Evolutionary conservation across 1,284 basidiomycete species (phyloP), one percentile per base, ranked within the genome.

Genomic region (Naganishia sp.): DNA sequence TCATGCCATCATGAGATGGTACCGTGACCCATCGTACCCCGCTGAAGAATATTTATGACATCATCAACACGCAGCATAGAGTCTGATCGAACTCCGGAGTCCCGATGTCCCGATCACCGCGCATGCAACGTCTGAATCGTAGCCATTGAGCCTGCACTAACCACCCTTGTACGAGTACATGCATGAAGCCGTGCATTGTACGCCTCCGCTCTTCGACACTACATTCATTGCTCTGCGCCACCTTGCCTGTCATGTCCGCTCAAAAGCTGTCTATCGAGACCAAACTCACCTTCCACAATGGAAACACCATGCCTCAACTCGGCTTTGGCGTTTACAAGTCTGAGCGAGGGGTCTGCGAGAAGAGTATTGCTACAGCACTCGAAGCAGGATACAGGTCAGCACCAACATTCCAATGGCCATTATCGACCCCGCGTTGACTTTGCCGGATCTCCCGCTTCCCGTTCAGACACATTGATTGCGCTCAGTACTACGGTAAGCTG

Each of bases 281-380:
- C 55, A 65, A 56, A 28, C 48, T 59, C 55, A 65, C 48, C 33
- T 59, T 81, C 23, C 54, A 70, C 23, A 75, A 74, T 15, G 79
- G 79, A 23, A 52, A 70, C 46, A 45, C 68, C 36, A 87, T 93
- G 79, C 90, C 90, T 49, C 77, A 85, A n/a, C 82, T 94, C 0
- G 91, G 91, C 1, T 87, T 92, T 64, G 91, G 91, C 16, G 88
- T 92, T 13, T 94, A 88, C 74, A 84, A 88, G 88, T 88, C 79
- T 82, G 64, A 71, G 46, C 86, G 75, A 79, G 68, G 85, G 70
- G 83, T 85, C 28, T 82, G 81, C 63, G 82, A 81, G 39, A 75
- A 83, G 0, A 86, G 87, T 11, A 85, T 87, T n/a, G 75, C 86
- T 25, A 84, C 86, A 52, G 90, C 90, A 1, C 78, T 93, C 70